A percentile compares a stretch with the other conserved stretches of the same genome.
Evolutionary conservation across 768 basidiomycete genomes (phyloP).

Genomic region (Melanogaster broomeanus): DNA sequence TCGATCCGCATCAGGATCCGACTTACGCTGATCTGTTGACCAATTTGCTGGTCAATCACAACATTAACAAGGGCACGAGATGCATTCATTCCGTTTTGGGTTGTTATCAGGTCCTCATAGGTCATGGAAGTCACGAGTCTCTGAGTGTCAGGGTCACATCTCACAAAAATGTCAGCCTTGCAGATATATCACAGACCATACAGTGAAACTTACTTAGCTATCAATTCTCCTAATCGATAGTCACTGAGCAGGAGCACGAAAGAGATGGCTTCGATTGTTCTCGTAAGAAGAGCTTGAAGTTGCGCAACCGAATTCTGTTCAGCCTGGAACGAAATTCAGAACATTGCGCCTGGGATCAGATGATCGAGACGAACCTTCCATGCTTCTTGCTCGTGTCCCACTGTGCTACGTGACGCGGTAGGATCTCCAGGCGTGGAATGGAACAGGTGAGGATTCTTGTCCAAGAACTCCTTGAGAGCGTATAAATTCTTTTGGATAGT

Average conservation of each 20-base stretch:
- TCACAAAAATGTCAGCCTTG: constrained; percentile 29
- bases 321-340: constrained; percentile 46
- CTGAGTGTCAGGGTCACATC: constrained; percentile 75
- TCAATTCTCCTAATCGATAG: constrained; percentile 83
- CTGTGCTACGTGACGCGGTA: constrained; percentile 51
- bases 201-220: constrained; percentile 62
- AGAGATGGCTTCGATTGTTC: constrained; percentile 92
- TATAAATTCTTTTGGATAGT: constrained; percentile 80
- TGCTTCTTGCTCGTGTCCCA: constrained; percentile 77
- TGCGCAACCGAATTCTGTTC: constrained; percentile 85
- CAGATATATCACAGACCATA: neutral
- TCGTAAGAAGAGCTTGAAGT: constrained; percentile 69
- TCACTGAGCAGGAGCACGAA: constrained; percentile 92
- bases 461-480: constrained; percentile 73
- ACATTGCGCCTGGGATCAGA: neutral
- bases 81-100: constrained; percentile 80
- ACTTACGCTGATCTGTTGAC: constrained; percentile 90
- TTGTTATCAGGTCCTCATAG: constrained; percentile 86
- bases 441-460: constrained; percentile 84
- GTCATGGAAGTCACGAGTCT: constrained; percentile 68
- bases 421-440: constrained; percentile 77
- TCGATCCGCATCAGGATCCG: neutral
- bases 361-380: constrained; percentile 63
- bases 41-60: constrained; percentile 97
- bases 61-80: constrained; percentile 92